Percentiles rank a stretch among this genome's conserved stretches.
Evolutionary conservation across 805 yeast species (phyloP).

Genomic region (Candida endomychidarum): DNA sequence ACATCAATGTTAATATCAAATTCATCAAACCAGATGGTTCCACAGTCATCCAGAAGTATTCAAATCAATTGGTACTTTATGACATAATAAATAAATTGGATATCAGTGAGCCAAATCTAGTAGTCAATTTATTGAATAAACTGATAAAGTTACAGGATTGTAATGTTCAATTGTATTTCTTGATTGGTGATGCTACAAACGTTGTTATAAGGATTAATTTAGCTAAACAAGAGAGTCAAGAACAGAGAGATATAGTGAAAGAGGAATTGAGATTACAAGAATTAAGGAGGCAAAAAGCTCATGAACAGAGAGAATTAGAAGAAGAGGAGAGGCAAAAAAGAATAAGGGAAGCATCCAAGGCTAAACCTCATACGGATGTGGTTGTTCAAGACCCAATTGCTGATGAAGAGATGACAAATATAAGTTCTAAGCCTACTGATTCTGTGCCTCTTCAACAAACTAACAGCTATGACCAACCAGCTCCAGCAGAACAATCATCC

Average conservation of each 20-base stretch:
- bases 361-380: too few species aligned
- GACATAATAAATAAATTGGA: conserved; percentile 2
- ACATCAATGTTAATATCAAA: conserved; percentile 8
- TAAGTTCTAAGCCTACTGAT: too few species aligned
- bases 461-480: too few species aligned
- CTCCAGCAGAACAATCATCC: conserved; percentile 1
- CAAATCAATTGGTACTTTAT: conserved; percentile 4
- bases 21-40: conserved; percentile 7
- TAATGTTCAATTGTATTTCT: neutral
- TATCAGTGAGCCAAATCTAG: neutral
- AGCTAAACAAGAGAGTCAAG: conserved; percentile 17
- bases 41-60: conserved; percentile 7
- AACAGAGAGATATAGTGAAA: conserved; percentile 23
- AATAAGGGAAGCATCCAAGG: too few species aligned
- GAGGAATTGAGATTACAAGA: conserved; percentile 21
- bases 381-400: too few species aligned
- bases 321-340: conserved; percentile 10
- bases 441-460: too few species aligned
- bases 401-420: too few species aligned
- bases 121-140: conserved; percentile 10
- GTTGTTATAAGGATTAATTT: conserved; percentile 27
- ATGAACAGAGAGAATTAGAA: conserved; percentile 6
- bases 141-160: conserved; percentile 2
- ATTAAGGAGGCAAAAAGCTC: conserved; percentile 12
- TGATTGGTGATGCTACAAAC: conserved; percentile 24